Evolutionary conservation across 129 eudicot species (phyloP).

Genomic region (Escallonia herrerae): DNA sequence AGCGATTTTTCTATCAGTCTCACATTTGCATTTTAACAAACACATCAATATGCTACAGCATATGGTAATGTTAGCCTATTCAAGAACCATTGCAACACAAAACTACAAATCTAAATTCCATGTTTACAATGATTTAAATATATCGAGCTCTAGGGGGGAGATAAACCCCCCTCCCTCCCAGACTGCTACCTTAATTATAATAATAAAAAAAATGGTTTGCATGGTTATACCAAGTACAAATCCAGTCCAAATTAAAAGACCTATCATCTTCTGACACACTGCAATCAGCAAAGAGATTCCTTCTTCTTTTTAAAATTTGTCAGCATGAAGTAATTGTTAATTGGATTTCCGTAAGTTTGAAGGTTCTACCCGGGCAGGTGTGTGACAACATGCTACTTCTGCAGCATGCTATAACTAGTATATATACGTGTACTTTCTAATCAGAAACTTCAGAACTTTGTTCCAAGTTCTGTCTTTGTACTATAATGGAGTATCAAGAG

Average conservation of each 20-base stretch:
- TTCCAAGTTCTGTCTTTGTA: neutral
- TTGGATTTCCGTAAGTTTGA: neutral
- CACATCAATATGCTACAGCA: no score
- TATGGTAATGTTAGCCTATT: no score
- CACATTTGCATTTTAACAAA: no score
- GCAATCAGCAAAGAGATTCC: neutral
- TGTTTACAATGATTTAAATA: no score
- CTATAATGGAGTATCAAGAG: slow-evolving; percentile 1
- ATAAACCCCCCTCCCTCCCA: no score
- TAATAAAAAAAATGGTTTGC: no score
- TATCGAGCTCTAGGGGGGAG: no score
- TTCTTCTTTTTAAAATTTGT: neutral
- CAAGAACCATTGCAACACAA: no score
- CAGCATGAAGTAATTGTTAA: neutral
- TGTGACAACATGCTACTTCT: neutral
- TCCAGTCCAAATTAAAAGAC: neutral
- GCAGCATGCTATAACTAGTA: neutral
- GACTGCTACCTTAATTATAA: no score
- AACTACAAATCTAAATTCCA: no score
- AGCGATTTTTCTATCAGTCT: no score
- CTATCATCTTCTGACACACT: neutral
- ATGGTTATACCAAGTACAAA: no score
- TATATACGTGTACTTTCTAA: neutral
- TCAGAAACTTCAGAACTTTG: neutral
- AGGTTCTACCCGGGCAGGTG: neutral